A percentile compares a stretch with the other conserved stretches of the same genome.
phyloP scores from a whole-genome alignment of 1,139 yeast genomes.

The Groenewaldozyma auringiensis region DNA sequence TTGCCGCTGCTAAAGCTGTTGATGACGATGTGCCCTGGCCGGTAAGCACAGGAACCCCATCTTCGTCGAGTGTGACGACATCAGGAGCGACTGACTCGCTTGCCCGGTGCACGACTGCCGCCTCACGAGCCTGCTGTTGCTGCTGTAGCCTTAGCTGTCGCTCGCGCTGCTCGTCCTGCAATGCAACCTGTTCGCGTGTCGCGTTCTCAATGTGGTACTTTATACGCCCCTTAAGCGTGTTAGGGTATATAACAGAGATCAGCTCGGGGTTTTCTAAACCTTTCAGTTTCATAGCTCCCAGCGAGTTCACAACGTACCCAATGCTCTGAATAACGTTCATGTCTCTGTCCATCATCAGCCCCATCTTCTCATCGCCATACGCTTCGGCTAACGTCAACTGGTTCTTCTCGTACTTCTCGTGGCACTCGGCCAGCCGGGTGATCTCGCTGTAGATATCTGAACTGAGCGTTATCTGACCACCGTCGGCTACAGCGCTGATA shows the following conservation, averaged over 20 bases:
- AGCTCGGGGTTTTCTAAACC: conserved; percentile 92
- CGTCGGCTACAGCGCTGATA: conserved; percentile 91
- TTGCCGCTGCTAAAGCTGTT: too few species aligned
- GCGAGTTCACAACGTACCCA: conserved; percentile 60
- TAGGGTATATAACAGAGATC: conserved; percentile 73
- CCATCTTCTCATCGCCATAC: conserved; percentile 52
- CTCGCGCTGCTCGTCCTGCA: not conserved
- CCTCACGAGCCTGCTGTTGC: not conserved
- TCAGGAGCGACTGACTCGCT: not conserved
- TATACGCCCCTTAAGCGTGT: conserved; percentile 50
- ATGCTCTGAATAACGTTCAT: conserved; percentile 55
- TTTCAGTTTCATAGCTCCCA: conserved; percentile 85
- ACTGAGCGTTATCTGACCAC: conserved; percentile 92
- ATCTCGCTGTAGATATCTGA: conserved; percentile 73
- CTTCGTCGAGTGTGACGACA: too few species aligned
- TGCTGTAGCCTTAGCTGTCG: not conserved
- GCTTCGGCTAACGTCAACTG: conserved; percentile 44
- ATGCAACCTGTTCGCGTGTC: conserved; percentile 11
- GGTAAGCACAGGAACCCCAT: not conserved
- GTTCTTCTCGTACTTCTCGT: conserved; percentile 36
- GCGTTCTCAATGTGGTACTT: conserved; percentile 35
- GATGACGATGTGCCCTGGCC: too few species aligned
- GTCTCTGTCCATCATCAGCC: conserved; percentile 61
- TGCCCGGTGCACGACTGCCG: not conserved
- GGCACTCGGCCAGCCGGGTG: conserved; percentile 48